These are phyloP conservation scores for Roridomyces roridus DNA, from an alignment of 768 basidiomycete species.

Conservation along the genomic window DNA sequence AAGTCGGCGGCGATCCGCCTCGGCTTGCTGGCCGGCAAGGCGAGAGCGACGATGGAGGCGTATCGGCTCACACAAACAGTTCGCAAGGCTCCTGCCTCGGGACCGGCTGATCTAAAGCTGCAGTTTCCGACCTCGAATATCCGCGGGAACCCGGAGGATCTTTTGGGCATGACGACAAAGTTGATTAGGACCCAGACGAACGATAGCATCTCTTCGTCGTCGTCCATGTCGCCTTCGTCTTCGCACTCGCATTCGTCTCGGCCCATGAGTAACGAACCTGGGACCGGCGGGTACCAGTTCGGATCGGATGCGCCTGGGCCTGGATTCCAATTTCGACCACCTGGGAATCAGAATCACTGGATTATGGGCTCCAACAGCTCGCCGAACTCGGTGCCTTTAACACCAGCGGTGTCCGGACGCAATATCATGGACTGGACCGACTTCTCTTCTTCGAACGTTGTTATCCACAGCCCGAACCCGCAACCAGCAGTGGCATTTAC, in stretches of 20 bases:
- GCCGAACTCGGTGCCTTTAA: not conserved
- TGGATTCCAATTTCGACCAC: not conserved
- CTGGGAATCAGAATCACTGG: not conserved
- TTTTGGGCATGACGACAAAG: slow-evolving; percentile 30
- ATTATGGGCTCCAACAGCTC: not conserved
- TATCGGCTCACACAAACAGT: not conserved
- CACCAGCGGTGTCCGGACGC: not conserved
- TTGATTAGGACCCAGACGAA: slow-evolving; percentile 22
- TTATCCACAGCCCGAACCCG: no score
- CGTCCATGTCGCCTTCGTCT: not conserved
- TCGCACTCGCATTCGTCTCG: not conserved
- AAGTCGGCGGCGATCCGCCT: slow-evolving; percentile 23
- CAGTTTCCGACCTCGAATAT: slow-evolving; percentile 26
- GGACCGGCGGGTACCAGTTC: not conserved
- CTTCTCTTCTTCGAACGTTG: not conserved
- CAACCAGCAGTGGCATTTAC: slow-evolving; percentile 7
- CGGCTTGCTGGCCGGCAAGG: slow-evolving; percentile 18
- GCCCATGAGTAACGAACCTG: not conserved
- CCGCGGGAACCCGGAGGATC: slow-evolving; percentile 25
- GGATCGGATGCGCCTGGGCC: not conserved
- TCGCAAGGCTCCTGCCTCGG: not conserved
- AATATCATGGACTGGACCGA: not conserved
- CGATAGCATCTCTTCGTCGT: not conserved
- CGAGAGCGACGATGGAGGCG: slow-evolving; percentile 21
- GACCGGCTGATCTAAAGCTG: not conserved